Conservation (phyloP, 495 filamentous ascomycete genomes). For the Aspergillus sclerotioniger region DNA sequence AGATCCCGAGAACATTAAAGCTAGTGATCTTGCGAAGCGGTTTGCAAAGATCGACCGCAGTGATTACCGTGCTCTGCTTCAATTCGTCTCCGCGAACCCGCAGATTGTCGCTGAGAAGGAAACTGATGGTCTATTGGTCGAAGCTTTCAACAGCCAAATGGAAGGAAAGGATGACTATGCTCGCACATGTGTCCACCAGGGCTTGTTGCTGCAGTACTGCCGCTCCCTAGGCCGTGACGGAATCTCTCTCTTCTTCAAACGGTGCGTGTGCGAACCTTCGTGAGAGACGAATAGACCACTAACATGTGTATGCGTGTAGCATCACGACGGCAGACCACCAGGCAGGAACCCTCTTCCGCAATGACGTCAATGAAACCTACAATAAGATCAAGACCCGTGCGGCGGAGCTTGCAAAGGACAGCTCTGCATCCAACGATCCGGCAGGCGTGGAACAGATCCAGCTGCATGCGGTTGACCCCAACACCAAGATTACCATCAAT, state of each 20-base stretch:
- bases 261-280: slow-evolving; percentile 37
- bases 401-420: slow-evolving; percentile 68
- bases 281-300: slow-evolving; percentile 13
- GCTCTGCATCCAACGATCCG: slow-evolving; percentile 62
- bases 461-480: slow-evolving; percentile 91
- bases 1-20: slow-evolving; percentile 70
- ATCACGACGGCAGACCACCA: slow-evolving; percentile 91
- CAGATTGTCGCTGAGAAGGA: slow-evolving; percentile 80
- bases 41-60: slow-evolving; percentile 77
- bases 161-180: slow-evolving; percentile 72
- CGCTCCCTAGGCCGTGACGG: slow-evolving; percentile 83
- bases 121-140: slow-evolving; percentile 83
- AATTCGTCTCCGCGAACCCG: slow-evolving; percentile 74
- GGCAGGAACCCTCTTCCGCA: slow-evolving; percentile 85
- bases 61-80: slow-evolving; percentile 68
- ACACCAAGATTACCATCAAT: slow-evolving; percentile 86
- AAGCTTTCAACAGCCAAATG: slow-evolving; percentile 85
- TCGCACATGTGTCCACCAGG: slow-evolving; percentile 91
- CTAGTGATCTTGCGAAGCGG: slow-evolving; percentile 68
- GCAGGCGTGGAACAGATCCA: slow-evolving; percentile 94
- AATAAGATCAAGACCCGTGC: slow-evolving; percentile 72
- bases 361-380: slow-evolving; percentile 89
- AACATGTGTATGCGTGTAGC: slow-evolving; percentile 37
- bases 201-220: slow-evolving; percentile 90
- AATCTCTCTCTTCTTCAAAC: slow-evolving; percentile 90